Evolutionary conservation across 768 basidiomycete species (phyloP).

Genomic region (Lyophyllum atratum): DNA sequence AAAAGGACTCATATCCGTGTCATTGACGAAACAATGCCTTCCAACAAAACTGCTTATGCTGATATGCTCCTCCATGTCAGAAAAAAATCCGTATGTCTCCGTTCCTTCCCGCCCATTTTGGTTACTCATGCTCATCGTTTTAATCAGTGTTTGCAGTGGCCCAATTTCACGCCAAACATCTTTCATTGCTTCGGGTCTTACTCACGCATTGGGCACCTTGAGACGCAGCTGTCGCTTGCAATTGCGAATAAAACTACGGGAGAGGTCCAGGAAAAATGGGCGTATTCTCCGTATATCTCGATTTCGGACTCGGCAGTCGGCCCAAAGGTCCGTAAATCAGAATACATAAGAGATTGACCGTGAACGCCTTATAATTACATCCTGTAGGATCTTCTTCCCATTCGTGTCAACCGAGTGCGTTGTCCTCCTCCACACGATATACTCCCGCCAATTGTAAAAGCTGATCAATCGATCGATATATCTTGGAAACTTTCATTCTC

Average conservation of each 20-base stretch:
- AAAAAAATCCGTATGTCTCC: constrained; percentile 18
- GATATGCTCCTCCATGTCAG: constrained; percentile 19
- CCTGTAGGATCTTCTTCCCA: constrained; percentile 8
- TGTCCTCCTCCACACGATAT: constrained; percentile 12
- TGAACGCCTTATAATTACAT: not conserved
- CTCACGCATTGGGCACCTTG: constrained; percentile 23
- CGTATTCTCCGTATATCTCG: constrained; percentile 20
- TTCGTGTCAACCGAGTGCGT: constrained; percentile 29
- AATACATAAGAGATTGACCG: not conserved
- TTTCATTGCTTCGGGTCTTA: constrained; percentile 26
- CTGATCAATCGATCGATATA: constrained; percentile 27
- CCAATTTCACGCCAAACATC: constrained; percentile 14
- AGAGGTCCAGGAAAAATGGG: constrained; percentile 7
- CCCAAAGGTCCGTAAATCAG: constrained; percentile 23
- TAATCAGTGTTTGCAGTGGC: constrained; percentile 23
- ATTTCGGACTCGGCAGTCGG: constrained; percentile 23
- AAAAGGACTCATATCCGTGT: constrained; percentile 35
- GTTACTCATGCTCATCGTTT: not conserved
- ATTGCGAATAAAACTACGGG: constrained; percentile 7
- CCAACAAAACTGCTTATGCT: constrained; percentile 30
- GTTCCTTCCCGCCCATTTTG: not conserved
- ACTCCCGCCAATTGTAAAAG: not conserved
- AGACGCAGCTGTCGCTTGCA: constrained; percentile 13
- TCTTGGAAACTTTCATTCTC: constrained; percentile 35
- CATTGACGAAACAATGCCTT: constrained; percentile 30